Percentiles rank a stretch among this genome's conserved stretches.
phyloP scores from a whole-genome alignment of 371 early-diverging fungal genomes.

The Funneliformis caledonium region DNA sequence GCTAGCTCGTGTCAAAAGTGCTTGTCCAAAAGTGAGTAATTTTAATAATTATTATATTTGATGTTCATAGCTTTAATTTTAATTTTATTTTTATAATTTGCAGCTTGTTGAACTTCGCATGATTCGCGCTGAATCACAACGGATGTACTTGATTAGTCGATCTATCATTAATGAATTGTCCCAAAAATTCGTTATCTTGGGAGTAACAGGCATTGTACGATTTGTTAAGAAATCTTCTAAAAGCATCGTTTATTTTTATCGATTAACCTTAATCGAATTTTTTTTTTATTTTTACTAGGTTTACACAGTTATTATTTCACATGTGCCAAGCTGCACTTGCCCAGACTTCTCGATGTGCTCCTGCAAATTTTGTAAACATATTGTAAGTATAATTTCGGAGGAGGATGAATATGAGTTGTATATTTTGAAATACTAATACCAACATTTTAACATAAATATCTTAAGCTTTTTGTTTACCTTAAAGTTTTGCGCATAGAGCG shows the following conservation, averaged over 20 bases:
- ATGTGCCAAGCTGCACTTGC: background rate
- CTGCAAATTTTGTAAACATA: slow-evolving; percentile 1
- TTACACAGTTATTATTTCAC: slow-evolving; percentile 1
- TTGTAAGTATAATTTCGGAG: background rate
- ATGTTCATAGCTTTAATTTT: background rate
- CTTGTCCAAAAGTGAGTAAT: background rate
- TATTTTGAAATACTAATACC: background rate
- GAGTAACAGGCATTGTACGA: slow-evolving; percentile 1
- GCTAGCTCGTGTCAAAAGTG: background rate
- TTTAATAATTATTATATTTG: background rate
- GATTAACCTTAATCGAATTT: background rate
- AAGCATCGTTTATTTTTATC: background rate
- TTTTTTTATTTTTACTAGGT: background rate
- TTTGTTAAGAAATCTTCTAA: background rate
- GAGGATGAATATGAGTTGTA: too few relatives aligned
- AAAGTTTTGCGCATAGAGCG: background rate
- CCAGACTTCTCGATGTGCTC: background rate
- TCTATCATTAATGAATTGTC: background rate
- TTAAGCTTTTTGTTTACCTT: slow-evolving; percentile 7
- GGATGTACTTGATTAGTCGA: background rate
- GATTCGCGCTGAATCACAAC: background rate
- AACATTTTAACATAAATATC: background rate
- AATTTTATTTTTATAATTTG: background rate
- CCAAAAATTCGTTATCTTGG: background rate
- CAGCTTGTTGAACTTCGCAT: background rate